Base-by-base conservation (phyloP, 2,329 filamentous ascomycete species). In the Aspergillus caelatus region DNA sequence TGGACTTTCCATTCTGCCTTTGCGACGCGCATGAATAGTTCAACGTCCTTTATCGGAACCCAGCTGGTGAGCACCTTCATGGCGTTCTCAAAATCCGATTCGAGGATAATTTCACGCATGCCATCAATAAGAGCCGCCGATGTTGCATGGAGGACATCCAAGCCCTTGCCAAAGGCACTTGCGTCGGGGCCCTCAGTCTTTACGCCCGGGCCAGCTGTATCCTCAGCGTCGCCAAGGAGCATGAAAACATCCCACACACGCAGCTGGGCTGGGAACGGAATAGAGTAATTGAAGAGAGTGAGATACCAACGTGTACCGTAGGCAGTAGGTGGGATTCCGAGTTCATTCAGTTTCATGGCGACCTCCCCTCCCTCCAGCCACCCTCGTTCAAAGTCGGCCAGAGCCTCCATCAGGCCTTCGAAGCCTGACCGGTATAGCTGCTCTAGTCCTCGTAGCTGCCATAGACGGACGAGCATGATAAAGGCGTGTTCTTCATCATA, bases 201-300 rank as follows among this genome's bases (percentile, higher is more conserved):
- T 28, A 57, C 58, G 61, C 43, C 52, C 72, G 63, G 65, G 32
- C 65, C 68, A 45, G 54, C 63, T 50, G 69, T 55, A 10, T 84
- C 82, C n/a, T 88, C 83, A 11, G 85, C 84, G 70, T 94, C 92
- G 54, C 94, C 95, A 14, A 98, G 86, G 16, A 99, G 87, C 86
- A 99, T 93, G 79, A 98, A 98, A 1, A 97, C 91, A 74, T 99
- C 95, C 95, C 95, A 99, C 19, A 99, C 91, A 56, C 95, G 91
- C 41, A 99, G 88, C 78, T 98, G 95, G 4, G 94, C 94, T 0
- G 92, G 86, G 72, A 98, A 99, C 0, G 95, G 95, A 58, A 99
- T 92, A 19, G 93, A 96, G 73, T 98, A 91, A 79, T 98, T 98
- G 85, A 99, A 99, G 10, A 99, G 84, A 2, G 95, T 99, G 58